phyloP scores from a whole-genome alignment of 1,284 basidiomycete species.

The Ustilago loliicola region DNA sequence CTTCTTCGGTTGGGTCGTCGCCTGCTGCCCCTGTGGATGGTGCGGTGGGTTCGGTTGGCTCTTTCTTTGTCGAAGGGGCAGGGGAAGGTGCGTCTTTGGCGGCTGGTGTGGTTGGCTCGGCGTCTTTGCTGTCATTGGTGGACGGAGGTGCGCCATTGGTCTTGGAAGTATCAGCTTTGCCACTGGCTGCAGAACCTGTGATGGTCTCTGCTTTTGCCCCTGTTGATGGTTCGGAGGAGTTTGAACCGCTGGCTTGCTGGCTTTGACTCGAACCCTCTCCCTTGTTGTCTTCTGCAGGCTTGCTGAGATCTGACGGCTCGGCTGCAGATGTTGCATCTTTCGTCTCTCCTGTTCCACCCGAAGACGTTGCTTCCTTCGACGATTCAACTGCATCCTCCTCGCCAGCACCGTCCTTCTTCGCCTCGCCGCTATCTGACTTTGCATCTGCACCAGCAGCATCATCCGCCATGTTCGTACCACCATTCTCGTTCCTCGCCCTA shows the following conservation, averaged over 20 bases:
- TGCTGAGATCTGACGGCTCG: not conserved
- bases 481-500: constrained; percentile 25
- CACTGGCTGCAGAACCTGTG: not conserved
- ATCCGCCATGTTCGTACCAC: not conserved
- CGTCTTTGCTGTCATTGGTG: constrained; percentile 12
- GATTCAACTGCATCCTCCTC: not conserved
- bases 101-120: constrained; percentile 9
- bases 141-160: not conserved
- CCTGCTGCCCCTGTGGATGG: constrained; percentile 16
- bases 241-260: not conserved
- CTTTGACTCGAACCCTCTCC: not conserved
- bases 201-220: not conserved
- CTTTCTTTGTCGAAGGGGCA: constrained; percentile 2
- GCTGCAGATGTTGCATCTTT: not conserved
- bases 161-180: not conserved
- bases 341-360: not conserved
- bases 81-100: constrained; percentile 15
- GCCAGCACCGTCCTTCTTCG: not conserved
- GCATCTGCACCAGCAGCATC: not conserved
- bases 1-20: constrained; percentile 54
- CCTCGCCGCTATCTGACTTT: not conserved
- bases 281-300: not conserved
- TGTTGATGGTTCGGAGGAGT: not conserved
- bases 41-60: constrained; percentile 4
- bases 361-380: not conserved